A percentile compares a stretch with the other conserved stretches of the same genome.
phyloP scores from a whole-genome alignment of 345 rosid genomes.

The Erucastrum elatum region DNA sequence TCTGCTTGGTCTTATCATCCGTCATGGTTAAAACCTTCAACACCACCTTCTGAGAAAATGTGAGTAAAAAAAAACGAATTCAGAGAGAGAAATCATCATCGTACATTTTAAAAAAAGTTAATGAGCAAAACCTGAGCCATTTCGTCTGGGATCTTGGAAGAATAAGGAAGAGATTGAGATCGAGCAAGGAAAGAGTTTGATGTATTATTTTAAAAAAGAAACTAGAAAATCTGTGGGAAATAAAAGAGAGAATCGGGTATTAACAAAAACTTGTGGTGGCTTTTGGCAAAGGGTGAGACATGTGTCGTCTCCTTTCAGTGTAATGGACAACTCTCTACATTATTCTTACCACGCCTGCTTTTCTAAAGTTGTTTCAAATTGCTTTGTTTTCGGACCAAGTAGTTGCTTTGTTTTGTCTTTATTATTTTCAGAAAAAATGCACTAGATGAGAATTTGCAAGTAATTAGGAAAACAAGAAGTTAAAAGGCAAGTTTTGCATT shows the following conservation, averaged over 20 bases:
- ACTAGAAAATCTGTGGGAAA: neutral
- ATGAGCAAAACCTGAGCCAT: slow-evolving; percentile 67
- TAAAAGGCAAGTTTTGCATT: neutral
- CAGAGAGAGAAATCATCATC: slow-evolving; percentile 5
- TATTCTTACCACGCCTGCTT: slow-evolving; percentile 24
- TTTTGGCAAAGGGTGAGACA: slow-evolving; percentile 30
- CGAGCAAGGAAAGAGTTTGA: slow-evolving; percentile 24
- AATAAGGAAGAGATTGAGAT: slow-evolving; percentile 22
- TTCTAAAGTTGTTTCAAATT: slow-evolving; percentile 14
- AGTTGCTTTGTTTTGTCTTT: slow-evolving; percentile 27
- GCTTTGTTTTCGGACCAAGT: slow-evolving; percentile 26
- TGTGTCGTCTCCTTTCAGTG: slow-evolving; percentile 21
- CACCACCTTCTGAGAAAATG: slow-evolving; percentile 58
- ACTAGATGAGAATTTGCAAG: neutral
- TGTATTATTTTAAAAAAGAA: neutral
- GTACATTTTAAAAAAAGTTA: neutral
- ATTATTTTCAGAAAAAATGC: neutral
- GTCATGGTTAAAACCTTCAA: slow-evolving; percentile 89
- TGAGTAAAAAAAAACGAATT: neutral
- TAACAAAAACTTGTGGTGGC: slow-evolving; percentile 30
- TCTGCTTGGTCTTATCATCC: slow-evolving; percentile 86
- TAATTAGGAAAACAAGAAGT: neutral
- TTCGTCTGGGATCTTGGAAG: slow-evolving; percentile 18
- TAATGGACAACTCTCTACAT: slow-evolving; percentile 29
- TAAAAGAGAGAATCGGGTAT: slow-evolving; percentile 4